phyloP scores from a whole-genome alignment of 176 grass and related monocot species.

The Typha latifolia region DNA sequence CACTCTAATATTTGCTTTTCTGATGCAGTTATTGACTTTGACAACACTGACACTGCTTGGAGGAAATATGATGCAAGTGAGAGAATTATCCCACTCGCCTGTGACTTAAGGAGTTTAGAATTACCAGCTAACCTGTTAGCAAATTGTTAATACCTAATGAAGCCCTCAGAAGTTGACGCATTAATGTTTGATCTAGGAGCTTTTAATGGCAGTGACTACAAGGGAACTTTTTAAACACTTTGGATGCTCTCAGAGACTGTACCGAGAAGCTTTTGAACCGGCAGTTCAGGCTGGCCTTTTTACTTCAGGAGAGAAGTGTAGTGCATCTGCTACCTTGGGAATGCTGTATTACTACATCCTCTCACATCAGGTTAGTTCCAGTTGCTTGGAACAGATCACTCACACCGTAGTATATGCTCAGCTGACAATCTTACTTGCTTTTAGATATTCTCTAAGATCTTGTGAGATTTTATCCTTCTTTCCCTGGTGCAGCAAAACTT shows the following conservation, averaged over 20 bases:
- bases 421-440: too few species aligned
- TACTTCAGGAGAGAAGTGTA: conserved; percentile 66
- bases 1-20: conserved; percentile 24
- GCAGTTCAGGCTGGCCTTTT: conserved; percentile 60
- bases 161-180: conserved; percentile 24
- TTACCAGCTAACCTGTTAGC: not conserved
- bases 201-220: conserved; percentile 64
- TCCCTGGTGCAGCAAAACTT: conserved; percentile 64
- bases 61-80: conserved; percentile 85
- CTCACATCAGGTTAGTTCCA: conserved; percentile 61
- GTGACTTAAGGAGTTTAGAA: conserved; percentile 4
- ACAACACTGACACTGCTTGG: conserved; percentile 83
- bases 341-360: conserved; percentile 86
- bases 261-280: conserved; percentile 54
- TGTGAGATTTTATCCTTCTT: not conserved
- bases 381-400: not conserved
- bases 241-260: conserved; percentile 73
- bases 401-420: too few species aligned
- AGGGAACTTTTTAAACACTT: conserved; percentile 76
- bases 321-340: conserved; percentile 71
- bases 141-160: conserved; percentile 4
- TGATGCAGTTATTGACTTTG: conserved; percentile 71
- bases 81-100: conserved; percentile 14
- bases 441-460: not conserved
- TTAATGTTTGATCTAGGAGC: conserved; percentile 25